These are phyloP conservation scores for Inonotus hispidus DNA, from an alignment of 1,284 basidiomycete genomes.

Conservation along the genomic window DNA sequence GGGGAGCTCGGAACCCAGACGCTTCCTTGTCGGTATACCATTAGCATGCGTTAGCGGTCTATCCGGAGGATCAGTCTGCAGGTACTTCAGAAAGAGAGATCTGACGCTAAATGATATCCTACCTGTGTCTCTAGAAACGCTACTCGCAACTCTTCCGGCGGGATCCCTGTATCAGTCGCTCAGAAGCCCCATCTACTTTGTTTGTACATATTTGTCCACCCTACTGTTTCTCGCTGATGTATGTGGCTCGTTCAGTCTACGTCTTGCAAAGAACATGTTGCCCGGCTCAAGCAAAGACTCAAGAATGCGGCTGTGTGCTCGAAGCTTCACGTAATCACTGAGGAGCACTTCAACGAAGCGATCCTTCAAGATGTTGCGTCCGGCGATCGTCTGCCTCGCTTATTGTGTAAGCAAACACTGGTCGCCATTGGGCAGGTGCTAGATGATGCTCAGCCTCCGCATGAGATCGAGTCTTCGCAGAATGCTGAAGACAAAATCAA, in stretches of 20 bases:
- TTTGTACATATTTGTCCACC: background rate
- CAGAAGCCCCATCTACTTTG: conserved; percentile 2
- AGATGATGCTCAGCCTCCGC: background rate
- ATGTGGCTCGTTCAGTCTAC: background rate
- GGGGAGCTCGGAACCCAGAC: background rate
- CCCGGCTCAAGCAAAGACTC: background rate
- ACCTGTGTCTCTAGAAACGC: background rate
- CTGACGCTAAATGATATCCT: background rate
- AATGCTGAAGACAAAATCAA: conserved; percentile 6
- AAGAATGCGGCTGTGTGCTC: background rate
- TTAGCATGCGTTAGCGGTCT: background rate
- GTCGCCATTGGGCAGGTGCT: background rate
- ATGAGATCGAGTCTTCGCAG: conserved; percentile 4
- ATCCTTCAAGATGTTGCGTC: background rate
- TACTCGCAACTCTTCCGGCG: background rate
- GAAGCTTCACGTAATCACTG: background rate
- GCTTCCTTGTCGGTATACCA: background rate
- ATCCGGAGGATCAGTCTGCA: background rate
- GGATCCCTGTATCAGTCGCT: background rate
- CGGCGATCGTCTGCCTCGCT: background rate
- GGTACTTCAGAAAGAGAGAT: conserved; percentile 3
- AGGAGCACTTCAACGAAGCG: background rate
- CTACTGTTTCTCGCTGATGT: background rate
- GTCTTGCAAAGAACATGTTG: background rate
- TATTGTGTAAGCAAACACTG: background rate